phyloP scores from a whole-genome alignment of 2,329 filamentous ascomycete species.

The Paraphaeosphaeria minitans region DNA sequence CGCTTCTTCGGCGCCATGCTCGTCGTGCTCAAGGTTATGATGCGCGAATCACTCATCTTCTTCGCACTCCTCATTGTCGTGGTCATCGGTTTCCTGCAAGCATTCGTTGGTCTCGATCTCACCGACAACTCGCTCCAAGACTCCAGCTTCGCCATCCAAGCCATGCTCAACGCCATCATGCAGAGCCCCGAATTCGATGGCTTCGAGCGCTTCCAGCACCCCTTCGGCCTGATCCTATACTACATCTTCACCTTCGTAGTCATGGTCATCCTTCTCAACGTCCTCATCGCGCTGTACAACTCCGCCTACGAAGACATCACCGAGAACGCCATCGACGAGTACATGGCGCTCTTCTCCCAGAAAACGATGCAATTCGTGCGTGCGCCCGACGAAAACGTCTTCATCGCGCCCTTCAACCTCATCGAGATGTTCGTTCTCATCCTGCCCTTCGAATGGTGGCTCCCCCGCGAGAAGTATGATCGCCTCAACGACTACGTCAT shows the following conservation, averaged over 20 bases:
- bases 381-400: conserved; percentile 97
- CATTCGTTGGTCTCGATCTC: conserved; percentile 89
- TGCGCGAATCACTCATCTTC: conserved; percentile 82
- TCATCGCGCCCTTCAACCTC: conserved; percentile 93
- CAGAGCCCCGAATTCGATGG: conserved; percentile 86
- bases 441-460: conserved; percentile 93
- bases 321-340: conserved; percentile 91
- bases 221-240: conserved; percentile 93
- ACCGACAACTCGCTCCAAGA: conserved; percentile 70
- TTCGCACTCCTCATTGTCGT: conserved; percentile 88
- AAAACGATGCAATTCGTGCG: conserved; percentile 98
- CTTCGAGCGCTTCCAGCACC: conserved; percentile 88
- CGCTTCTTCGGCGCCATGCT: conserved; percentile 98
- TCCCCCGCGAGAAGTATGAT: conserved; percentile 74
- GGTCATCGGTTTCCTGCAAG: conserved; percentile 85
- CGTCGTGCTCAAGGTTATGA: conserved; percentile 81
- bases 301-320: conserved; percentile 95
- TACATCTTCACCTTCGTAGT: conserved; percentile 98
- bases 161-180: conserved; percentile 90
- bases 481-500: conserved; percentile 87
- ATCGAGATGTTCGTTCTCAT: conserved; percentile 82
- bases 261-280: conserved; percentile 93
- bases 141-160: conserved; percentile 73
- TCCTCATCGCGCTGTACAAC: conserved; percentile 96
- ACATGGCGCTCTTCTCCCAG: conserved; percentile 87